phyloP scores from a whole-genome alignment of 2,329 filamentous ascomycete genomes.

The Falciphora oryzae region DNA sequence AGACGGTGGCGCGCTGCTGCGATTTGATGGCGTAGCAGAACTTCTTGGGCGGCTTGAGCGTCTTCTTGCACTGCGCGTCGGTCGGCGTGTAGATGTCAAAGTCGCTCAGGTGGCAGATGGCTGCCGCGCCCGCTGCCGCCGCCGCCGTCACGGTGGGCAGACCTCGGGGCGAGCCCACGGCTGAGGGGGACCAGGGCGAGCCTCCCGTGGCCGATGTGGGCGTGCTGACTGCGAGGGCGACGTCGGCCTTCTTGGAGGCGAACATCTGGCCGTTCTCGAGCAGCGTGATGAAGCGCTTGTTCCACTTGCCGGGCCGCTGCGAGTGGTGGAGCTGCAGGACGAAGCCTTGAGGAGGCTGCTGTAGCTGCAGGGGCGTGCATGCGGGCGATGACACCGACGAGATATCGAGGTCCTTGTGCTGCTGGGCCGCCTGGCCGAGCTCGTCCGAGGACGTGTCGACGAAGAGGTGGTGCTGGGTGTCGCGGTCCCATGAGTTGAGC shows the following conservation, averaged over 20 bases:
- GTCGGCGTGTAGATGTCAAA: slow-evolving; percentile 86
- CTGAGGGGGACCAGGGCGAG: background rate
- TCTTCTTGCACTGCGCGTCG: slow-evolving; percentile 58
- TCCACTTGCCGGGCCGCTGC: slow-evolving; percentile 79
- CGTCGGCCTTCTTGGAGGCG: slow-evolving; percentile 63
- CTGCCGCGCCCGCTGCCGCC: slow-evolving; percentile 43
- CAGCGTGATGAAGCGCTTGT: slow-evolving; percentile 74
- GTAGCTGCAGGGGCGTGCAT: background rate
- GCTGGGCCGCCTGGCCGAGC: slow-evolving; percentile 29
- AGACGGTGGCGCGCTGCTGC: slow-evolving; percentile 81
- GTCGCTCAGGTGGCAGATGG: slow-evolving; percentile 80
- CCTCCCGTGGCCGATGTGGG: background rate
- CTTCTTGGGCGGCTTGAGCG: slow-evolving; percentile 77
- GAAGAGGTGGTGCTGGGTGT: slow-evolving; percentile 68
- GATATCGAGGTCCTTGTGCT: slow-evolving; percentile 57
- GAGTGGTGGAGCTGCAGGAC: slow-evolving; percentile 74
- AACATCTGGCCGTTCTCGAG: slow-evolving; percentile 65
- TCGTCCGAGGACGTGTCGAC: slow-evolving; percentile 53
- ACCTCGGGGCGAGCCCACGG: background rate
- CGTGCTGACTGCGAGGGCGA: slow-evolving; percentile 33
- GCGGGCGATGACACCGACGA: slow-evolving; percentile 42
- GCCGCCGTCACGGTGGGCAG: background rate
- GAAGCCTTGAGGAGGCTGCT: slow-evolving; percentile 53
- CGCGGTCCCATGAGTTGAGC: slow-evolving; percentile 87
- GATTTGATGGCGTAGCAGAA: slow-evolving; percentile 86